Conservation (phyloP, 371 early-diverging fungal species). For the Rhizomucor pusillus region DNA sequence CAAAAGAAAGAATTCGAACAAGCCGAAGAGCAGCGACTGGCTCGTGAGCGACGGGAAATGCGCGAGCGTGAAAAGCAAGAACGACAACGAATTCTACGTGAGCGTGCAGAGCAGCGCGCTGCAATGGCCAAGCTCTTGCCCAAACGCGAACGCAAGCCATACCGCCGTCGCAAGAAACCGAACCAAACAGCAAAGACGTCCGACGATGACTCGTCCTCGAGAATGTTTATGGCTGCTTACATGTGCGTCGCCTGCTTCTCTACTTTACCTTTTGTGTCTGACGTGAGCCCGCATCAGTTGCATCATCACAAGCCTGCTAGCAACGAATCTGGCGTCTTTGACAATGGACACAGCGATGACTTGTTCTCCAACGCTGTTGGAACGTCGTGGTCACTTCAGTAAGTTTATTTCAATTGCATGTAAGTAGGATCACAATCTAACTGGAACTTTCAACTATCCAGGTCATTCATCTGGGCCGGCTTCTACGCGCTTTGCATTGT, state of each 20-base stretch:
- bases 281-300: constrained; percentile 1
- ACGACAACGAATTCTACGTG: constrained; percentile 25
- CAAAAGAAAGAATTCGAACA: constrained; percentile 22
- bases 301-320: constrained; percentile 3
- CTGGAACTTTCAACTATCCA: too few relatives aligned
- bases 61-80: constrained; percentile 18
- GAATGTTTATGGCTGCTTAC: constrained; percentile 41
- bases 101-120: constrained; percentile 32
- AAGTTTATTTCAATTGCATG: constrained; percentile 13
- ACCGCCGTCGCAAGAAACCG: constrained; percentile 17
- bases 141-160: constrained; percentile 20
- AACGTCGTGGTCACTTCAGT: constrained; percentile 26
- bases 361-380: constrained; percentile 12
- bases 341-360: too few relatives aligned
- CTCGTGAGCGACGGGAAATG: constrained; percentile 19
- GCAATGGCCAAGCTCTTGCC: constrained; percentile 22
- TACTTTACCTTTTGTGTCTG: constrained; percentile 19
- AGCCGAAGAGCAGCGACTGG: constrained; percentile 22
- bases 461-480: constrained; percentile 4
- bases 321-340: background rate
- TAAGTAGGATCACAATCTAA: too few relatives aligned
- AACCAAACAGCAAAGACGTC: background rate
- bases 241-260: constrained; percentile 41
- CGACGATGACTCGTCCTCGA: constrained; percentile 3
- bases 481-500: background rate